These are phyloP conservation scores for Xylaria venustula DNA, from an alignment of 495 filamentous ascomycete genomes.

Conservation along the genomic window DNA sequence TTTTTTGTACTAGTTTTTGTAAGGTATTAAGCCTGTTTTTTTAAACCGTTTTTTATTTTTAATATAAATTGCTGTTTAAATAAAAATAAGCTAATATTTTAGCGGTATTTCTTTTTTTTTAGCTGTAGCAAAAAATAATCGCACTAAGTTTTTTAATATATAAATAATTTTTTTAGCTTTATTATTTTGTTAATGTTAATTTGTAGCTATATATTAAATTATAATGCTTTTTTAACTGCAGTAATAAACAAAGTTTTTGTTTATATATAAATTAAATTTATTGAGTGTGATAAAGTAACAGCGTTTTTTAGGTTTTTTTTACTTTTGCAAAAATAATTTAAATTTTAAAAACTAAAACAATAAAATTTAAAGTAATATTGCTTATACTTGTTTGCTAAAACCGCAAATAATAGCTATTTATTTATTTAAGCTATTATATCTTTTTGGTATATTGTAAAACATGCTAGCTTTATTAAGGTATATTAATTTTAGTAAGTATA, in stretches of 20 bases:
- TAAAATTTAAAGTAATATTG: neutral
- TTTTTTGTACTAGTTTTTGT: too few species aligned
- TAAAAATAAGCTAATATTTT: too few species aligned
- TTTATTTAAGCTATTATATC: neutral
- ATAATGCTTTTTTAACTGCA: too few species aligned
- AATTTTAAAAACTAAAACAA: slow-evolving; percentile 3
- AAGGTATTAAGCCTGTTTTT: neutral
- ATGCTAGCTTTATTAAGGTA: neutral
- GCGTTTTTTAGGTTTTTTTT: neutral
- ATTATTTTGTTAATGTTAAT: too few species aligned
- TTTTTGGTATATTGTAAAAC: neutral
- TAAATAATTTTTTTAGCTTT: too few species aligned
- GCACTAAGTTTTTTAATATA: too few species aligned
- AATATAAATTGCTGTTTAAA: too few species aligned
- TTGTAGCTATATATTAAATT: too few species aligned
- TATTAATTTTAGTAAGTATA: neutral
- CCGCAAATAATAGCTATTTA: neutral
- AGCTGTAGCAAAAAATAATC: too few species aligned
- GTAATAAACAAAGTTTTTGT: too few species aligned
- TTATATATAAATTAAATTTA: neutral
- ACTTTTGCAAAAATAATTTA: neutral
- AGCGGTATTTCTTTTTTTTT: too few species aligned
- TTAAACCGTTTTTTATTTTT: too few species aligned
- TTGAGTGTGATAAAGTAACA: neutral
- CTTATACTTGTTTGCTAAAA: neutral